A percentile compares a stretch with the other conserved stretches of the same genome.
These are phyloP conservation scores for Euphorbia tirucalli DNA, from an alignment of 345 rosid genomes.

Conservation along the genomic window DNA sequence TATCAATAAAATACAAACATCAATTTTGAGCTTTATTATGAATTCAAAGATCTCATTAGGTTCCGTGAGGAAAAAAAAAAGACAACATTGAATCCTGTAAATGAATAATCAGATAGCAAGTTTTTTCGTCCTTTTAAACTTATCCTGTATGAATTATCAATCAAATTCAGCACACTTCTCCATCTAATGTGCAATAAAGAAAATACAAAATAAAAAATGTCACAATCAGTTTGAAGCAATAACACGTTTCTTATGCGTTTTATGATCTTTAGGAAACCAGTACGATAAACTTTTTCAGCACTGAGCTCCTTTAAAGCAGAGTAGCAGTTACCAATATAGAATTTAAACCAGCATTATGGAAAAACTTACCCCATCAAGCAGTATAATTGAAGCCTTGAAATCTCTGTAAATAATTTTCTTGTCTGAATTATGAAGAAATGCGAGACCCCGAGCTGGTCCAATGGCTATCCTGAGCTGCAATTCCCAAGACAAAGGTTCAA, in stretches of 20 bases:
- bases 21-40: too few relatives aligned
- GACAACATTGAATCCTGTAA: neutral
- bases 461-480: constrained; percentile 65
- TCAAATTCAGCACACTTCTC: neutral
- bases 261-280: neutral
- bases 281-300: neutral
- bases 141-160: neutral
- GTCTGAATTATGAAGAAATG: constrained; percentile 66
- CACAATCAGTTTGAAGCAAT: too few relatives aligned
- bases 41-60: neutral
- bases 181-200: neutral
- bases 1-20: too few relatives aligned
- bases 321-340: neutral
- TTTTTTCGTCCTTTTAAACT: too few relatives aligned
- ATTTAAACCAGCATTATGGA: neutral
- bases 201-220: too few relatives aligned
- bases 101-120: neutral
- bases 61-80: neutral
- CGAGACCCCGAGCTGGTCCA: constrained; percentile 83
- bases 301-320: neutral
- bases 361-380: constrained; percentile 67
- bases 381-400: constrained; percentile 80
- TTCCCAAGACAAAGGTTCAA: constrained; percentile 79
- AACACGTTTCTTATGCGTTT: neutral
- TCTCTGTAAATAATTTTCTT: constrained; percentile 78